Percentiles rank a stretch among this genome's conserved stretches.
These are phyloP conservation scores for Ustilago cynodontis DNA, from an alignment of 1,284 basidiomycete species.

Conservation along the genomic window DNA sequence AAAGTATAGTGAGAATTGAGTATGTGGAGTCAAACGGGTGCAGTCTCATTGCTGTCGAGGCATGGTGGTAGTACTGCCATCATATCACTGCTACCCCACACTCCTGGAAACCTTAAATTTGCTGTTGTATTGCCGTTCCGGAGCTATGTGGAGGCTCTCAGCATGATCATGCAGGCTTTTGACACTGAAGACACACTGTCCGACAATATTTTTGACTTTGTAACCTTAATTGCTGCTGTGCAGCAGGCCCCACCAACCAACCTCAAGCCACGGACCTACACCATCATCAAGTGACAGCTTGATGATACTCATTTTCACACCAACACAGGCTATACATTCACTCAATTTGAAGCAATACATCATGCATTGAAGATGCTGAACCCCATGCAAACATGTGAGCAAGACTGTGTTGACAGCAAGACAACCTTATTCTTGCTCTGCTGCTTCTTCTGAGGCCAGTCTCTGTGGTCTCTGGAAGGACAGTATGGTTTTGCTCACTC, in stretches of 20 bases:
- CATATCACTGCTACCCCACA: slow-evolving; percentile 4
- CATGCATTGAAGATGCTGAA: not conserved
- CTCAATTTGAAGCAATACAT: slow-evolving; percentile 7
- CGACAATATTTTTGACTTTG: not conserved
- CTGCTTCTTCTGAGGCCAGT: not conserved
- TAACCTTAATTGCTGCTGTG: not conserved
- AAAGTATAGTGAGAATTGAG: not conserved
- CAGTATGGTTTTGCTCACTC: not conserved
- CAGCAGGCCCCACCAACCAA: not conserved
- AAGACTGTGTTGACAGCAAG: slow-evolving; percentile 18
- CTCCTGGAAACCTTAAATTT: not conserved
- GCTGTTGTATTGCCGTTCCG: not conserved
- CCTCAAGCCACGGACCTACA: not conserved
- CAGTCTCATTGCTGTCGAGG: not conserved
- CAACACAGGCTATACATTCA: not conserved
- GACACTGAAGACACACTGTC: not conserved
- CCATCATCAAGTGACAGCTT: not conserved
- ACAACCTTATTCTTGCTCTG: slow-evolving; percentile 5
- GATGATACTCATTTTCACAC: not conserved
- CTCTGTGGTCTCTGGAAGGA: not conserved
- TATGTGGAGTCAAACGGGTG: no score
- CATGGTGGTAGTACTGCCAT: slow-evolving; percentile 1
- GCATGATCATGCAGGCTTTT: slow-evolving; percentile 1
- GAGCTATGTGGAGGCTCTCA: not conserved
- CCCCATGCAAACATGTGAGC: not conserved